Base-by-base conservation (phyloP, 371 early-diverging fungal species). In the Sanchytrium tribonematis region DNA sequence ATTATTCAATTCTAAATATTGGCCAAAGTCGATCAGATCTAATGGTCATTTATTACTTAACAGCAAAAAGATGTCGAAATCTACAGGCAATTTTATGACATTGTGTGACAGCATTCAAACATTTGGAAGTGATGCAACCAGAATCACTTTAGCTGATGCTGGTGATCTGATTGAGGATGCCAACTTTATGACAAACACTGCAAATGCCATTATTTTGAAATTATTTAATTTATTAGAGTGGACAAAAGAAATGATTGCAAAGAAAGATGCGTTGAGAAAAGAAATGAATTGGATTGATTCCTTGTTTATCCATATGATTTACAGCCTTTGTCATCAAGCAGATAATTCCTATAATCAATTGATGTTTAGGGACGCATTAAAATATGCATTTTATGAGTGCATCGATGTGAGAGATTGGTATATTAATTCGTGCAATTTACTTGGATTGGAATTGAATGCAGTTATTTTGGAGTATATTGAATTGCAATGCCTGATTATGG, bases 11-110 rank as follows among this genome's bases (percentile, higher is more conserved):
- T 83, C 88, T 76, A 78, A 85, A 66, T 82, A 86, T 73, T 98
- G 97, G 97, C 99, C 99, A 1, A 80, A 78, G 30, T 83, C 82
- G 71, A 82, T 98, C 68, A 91, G 96, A 69, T 85, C 88, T 72
- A 99, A 99, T 80, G 99, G 99, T 32, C 96, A 98, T 78, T 81
- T 98, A 79, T 78, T 97, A 80, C 78, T 99, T 71, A 97, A 99
- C 80, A 80, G 85, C 69, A 89, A 92, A 68, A 99, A 99, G 84
- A 99, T 99, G 99, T 86, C 93, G 75, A 99, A 99, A 83, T 90
- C 90, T 66, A 94, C 94, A n/a, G 99, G 99, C 68, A 99, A 98
- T 84, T 98, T 94, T 75, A 77, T 98, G 81, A 94, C 93, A 66
- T 83, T 96, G 70, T 78, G 81, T 29, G 89, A 97, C 69, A 85